These are phyloP conservation scores for Auricularia auricula-judae DNA, from an alignment of 768 basidiomycete genomes.

Conservation along the genomic window DNA sequence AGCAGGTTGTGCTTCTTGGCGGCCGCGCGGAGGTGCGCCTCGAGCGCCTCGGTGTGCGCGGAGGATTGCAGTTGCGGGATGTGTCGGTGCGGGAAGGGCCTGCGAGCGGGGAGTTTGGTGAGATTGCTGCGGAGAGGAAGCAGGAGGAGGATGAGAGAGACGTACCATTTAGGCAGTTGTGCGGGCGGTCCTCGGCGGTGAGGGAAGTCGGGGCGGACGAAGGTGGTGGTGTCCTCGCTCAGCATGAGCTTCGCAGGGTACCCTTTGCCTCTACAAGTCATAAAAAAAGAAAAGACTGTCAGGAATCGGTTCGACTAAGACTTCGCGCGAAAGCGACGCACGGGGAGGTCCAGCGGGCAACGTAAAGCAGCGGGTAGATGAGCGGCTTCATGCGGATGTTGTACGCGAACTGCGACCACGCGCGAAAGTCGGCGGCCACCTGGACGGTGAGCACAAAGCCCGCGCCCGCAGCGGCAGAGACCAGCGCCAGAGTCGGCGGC, in stretches of 20 bases:
- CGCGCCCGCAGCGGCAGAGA: background rate
- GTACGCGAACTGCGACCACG: background rate
- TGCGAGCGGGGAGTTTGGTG: background rate
- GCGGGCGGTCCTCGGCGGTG: too few species aligned
- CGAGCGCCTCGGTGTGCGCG: background rate
- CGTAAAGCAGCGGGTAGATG: background rate
- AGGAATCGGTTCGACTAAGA: too few species aligned
- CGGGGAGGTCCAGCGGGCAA: background rate
- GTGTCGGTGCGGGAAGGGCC: background rate
- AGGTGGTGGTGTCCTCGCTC: too few species aligned
- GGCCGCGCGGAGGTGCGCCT: background rate
- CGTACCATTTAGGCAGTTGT: too few species aligned
- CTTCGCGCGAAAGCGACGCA: too few species aligned
- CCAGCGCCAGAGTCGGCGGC: too few species aligned
- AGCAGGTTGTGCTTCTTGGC: background rate
- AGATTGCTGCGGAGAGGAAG: too few species aligned
- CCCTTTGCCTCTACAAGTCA: too few species aligned
- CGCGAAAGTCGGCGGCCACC: background rate
- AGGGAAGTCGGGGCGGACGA: too few species aligned
- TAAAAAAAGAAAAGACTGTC: too few species aligned
- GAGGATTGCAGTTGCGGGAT: background rate
- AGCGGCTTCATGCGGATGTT: background rate
- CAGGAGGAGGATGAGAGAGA: too few species aligned
- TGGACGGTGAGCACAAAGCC: background rate
- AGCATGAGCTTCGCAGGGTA: too few species aligned